Percentiles rank a stretch among this genome's conserved stretches.
Conservation (phyloP, 1,139 yeast genomes). For the Sugiyamaella japonica region DNA sequence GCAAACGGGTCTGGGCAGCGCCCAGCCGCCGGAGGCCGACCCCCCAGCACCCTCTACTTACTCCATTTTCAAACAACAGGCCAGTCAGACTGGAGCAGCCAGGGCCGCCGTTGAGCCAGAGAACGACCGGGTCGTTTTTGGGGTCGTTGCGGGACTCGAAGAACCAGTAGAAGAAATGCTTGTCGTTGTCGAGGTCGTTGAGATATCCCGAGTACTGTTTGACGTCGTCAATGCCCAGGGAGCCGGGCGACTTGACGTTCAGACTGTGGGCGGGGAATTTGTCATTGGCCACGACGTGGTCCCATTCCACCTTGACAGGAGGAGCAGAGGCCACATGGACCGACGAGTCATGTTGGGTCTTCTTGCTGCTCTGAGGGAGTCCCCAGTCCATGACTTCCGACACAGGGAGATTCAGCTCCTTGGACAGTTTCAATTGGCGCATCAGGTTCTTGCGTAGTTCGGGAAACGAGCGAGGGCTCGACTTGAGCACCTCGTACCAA, state of each 20-base stretch:
- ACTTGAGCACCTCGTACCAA: slow-evolving; percentile 35
- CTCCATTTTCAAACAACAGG: slow-evolving; percentile 66
- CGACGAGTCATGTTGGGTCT: not conserved
- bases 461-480: slow-evolving; percentile 17
- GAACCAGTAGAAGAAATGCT: slow-evolving; percentile 81
- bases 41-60: slow-evolving; percentile 31
- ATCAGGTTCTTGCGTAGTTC: slow-evolving; percentile 14
- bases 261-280: slow-evolving; percentile 40
- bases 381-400: slow-evolving; percentile 20
- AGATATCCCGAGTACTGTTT: slow-evolving; percentile 68
- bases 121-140: slow-evolving; percentile 58
- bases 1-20: not conserved
- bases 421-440: slow-evolving; percentile 18
- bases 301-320: slow-evolving; percentile 28
- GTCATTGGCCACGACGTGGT: slow-evolving; percentile 29
- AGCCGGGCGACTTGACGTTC: slow-evolving; percentile 36
- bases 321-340: slow-evolving; percentile 4
- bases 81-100: slow-evolving; percentile 74
- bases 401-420: slow-evolving; percentile 12
- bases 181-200: slow-evolving; percentile 74
- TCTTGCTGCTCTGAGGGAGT: slow-evolving; percentile 1
- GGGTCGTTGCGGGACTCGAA: slow-evolving; percentile 73
- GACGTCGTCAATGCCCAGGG: slow-evolving; percentile 36
- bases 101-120: slow-evolving; percentile 78
- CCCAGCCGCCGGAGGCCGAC: not conserved